phyloP scores from a whole-genome alignment of 495 filamentous ascomycete species.

The Podospora conica region DNA sequence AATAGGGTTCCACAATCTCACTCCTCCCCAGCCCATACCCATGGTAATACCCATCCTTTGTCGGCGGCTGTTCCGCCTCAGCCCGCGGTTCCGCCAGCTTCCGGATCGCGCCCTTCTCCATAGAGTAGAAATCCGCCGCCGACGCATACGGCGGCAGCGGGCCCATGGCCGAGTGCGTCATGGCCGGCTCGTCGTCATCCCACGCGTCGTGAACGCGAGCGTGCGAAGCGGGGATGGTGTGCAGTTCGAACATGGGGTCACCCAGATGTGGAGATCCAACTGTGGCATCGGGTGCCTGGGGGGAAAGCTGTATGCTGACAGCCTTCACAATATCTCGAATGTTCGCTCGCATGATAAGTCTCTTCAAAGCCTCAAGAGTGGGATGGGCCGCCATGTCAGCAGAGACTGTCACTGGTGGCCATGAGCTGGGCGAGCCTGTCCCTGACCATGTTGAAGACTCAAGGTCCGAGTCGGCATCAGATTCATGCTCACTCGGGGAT shows the following conservation, averaged over 20 bases:
- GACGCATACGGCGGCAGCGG: constrained; percentile 30
- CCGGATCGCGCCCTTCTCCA: constrained; percentile 30
- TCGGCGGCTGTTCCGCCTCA: constrained; percentile 30
- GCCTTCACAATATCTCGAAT: too few relatives aligned
- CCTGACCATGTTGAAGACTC: too few relatives aligned
- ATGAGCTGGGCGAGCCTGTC: too few relatives aligned
- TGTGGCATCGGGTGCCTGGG: too few relatives aligned
- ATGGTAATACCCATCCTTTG: constrained; percentile 32
- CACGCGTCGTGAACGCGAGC: constrained; percentile 13
- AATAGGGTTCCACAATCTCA: constrained; percentile 22
- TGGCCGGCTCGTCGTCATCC: constrained; percentile 17
- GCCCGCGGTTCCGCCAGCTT: constrained; percentile 26
- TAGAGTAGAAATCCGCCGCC: constrained; percentile 23
- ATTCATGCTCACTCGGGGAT: too few relatives aligned
- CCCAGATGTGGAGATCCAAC: too few relatives aligned
- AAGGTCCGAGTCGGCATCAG: too few relatives aligned
- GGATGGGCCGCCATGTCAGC: too few relatives aligned
- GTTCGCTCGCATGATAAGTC: too few relatives aligned
- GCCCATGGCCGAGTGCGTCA: constrained; percentile 15
- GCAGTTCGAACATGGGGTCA: neutral
- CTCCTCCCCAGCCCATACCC: neutral
- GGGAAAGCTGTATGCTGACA: too few relatives aligned
- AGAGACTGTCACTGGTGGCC: too few relatives aligned
- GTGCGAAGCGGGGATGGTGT: neutral
- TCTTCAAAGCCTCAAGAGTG: too few relatives aligned